Conservation (phyloP, 495 filamentous ascomycete genomes). For the Aspergillus bertholletiae region DNA sequence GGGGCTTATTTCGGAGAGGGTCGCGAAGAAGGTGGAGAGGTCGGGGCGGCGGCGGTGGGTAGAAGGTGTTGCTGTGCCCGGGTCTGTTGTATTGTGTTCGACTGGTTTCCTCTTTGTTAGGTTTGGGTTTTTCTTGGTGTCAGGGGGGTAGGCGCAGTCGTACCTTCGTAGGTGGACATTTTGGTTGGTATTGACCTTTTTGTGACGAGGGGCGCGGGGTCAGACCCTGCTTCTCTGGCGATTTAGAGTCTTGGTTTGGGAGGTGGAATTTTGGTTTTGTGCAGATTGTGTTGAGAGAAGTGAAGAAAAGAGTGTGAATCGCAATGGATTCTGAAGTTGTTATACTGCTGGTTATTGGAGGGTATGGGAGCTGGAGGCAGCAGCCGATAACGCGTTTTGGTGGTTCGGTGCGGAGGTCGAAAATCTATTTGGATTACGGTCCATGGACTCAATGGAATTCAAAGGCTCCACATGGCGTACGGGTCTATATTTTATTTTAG, state of each 20-base stretch:
- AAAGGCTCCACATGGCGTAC: too few species aligned
- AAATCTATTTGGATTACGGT: neutral
- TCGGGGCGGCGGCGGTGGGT: conserved; percentile 63
- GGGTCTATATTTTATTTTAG: neutral
- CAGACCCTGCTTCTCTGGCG: conserved; percentile 3
- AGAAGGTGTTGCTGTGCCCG: conserved; percentile 28
- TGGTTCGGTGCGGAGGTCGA: neutral
- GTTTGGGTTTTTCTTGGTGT: neutral
- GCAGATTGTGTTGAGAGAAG: neutral
- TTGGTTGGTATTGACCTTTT: conserved; percentile 12
- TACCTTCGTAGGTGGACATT: conserved; percentile 60
- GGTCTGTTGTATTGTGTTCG: conserved; percentile 69
- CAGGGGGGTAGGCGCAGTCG: conserved; percentile 1
- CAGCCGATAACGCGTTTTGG: conserved; percentile 11
- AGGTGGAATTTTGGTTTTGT: neutral
- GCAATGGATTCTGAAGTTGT: neutral
- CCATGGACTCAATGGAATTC: too few species aligned
- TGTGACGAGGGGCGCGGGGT: neutral
- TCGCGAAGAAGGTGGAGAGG: conserved; percentile 83
- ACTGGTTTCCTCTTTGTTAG: conserved; percentile 46
- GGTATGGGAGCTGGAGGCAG: conserved; percentile 12
- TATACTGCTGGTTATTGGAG: conserved; percentile 1
- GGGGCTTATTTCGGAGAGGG: conserved; percentile 62
- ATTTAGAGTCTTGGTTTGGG: neutral
- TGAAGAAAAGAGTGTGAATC: neutral